phyloP scores from a whole-genome alignment of 2,329 filamentous ascomycete genomes.

The Blumeriella jaapii region DNA sequence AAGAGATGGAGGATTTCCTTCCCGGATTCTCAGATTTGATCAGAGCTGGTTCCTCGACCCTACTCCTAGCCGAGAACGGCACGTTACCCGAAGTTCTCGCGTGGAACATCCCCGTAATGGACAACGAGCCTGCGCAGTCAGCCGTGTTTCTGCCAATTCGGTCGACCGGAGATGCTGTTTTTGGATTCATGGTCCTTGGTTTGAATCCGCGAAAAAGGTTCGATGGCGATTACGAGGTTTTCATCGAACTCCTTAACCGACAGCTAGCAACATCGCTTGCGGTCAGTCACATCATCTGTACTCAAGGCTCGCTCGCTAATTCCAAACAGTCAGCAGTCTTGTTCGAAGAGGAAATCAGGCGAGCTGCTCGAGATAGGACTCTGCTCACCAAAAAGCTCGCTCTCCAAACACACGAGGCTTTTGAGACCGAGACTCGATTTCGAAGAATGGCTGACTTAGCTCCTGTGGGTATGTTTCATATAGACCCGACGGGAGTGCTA shows the following conservation, averaged over 20 bases:
- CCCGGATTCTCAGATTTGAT: conserved; percentile 13
- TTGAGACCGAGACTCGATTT: conserved; percentile 51
- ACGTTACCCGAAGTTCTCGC: conserved; percentile 47
- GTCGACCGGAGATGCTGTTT: conserved; percentile 51
- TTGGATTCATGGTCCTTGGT: conserved; percentile 70
- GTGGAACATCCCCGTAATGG: conserved; percentile 47
- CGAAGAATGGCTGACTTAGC: conserved; percentile 62
- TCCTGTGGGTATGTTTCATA: conserved; percentile 64
- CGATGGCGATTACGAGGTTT: conserved; percentile 69
- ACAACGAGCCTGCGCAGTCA: conserved; percentile 54
- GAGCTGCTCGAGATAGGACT: conserved; percentile 56
- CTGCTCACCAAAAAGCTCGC: conserved; percentile 55
- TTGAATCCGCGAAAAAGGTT: conserved; percentile 68
- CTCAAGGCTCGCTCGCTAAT: not conserved
- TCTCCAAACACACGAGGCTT: conserved; percentile 38
- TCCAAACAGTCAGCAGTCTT: conserved; percentile 52
- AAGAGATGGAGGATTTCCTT: conserved; percentile 8
- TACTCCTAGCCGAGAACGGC: conserved; percentile 28
- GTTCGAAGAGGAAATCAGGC: conserved; percentile 71
- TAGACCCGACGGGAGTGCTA: conserved; percentile 51
- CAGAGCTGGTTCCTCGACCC: conserved; percentile 9
- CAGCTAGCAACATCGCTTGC: conserved; percentile 71
- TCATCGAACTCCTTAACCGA: conserved; percentile 60
- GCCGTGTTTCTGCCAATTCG: conserved; percentile 61
- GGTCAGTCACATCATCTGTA: conserved; percentile 3